Evolutionary conservation across 192 early-diverging fungal species (phyloP).

Genomic region (Backusella westeae): DNA sequence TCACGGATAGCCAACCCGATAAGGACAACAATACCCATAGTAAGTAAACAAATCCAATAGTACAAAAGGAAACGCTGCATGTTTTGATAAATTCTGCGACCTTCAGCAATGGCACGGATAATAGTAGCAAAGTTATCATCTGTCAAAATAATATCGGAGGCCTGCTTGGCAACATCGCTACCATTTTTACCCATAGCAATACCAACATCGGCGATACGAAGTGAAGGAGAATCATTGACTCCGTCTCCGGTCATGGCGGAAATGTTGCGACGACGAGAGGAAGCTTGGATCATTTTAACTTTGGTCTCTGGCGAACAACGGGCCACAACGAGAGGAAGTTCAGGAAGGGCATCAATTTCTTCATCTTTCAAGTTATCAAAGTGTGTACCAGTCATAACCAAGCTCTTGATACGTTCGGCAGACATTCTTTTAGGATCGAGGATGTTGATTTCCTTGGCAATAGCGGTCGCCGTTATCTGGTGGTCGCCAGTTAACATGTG

Average conservation of each 20-base stretch:
- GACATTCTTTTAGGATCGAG: constrained; percentile 41
- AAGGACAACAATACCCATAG: constrained; percentile 67
- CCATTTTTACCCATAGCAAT: constrained; percentile 84
- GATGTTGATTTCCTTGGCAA: constrained; percentile 87
- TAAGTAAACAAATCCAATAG: constrained; percentile 43
- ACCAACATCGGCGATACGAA: constrained; percentile 40
- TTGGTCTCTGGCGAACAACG: constrained; percentile 93
- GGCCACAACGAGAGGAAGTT: constrained; percentile 89
- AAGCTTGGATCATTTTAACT: constrained; percentile 93
- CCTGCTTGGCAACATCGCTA: constrained; percentile 91
- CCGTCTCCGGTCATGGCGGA: constrained; percentile 93
- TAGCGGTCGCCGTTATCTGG: constrained; percentile 85
- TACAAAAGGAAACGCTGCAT: constrained; percentile 69
- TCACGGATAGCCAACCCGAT: constrained; percentile 67
- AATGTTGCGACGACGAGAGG: constrained; percentile 73
- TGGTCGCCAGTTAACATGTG: constrained; percentile 98
- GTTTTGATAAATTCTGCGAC: constrained; percentile 79
- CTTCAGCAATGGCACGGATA: constrained; percentile 73
- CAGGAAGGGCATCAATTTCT: constrained; percentile 67
- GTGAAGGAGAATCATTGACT: constrained; percentile 57
- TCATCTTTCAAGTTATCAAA: constrained; percentile 87
- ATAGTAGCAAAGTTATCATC: constrained; percentile 86
- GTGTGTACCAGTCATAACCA: constrained; percentile 84
- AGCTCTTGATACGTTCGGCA: constrained; percentile 35
- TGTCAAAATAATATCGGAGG: constrained; percentile 86